Evolutionary conservation across 306 rosid species (phyloP).

Genomic region (Gillenia trifoliata): DNA sequence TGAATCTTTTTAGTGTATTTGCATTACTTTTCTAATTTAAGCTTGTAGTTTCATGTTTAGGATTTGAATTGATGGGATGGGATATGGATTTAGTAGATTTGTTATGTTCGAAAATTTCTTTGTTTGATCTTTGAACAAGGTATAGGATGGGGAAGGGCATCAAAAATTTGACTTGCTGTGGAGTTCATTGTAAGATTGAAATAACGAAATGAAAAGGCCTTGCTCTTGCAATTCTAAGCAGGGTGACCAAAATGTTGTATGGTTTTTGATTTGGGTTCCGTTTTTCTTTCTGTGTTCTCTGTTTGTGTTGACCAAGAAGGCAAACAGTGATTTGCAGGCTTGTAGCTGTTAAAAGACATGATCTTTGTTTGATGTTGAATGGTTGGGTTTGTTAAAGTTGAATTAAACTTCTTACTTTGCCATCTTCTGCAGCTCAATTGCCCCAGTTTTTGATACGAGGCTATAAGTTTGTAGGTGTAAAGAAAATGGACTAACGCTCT

Average conservation of each 20-base stretch:
- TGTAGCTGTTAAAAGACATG: background rate
- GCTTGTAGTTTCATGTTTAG: background rate
- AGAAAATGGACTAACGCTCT: constrained; percentile 30
- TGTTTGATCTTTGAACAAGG: constrained; percentile 15
- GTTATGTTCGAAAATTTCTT: background rate
- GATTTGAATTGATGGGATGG: constrained; percentile 17
- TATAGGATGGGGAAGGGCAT: constrained; percentile 8
- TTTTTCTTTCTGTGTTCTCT: background rate
- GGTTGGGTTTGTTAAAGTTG: background rate
- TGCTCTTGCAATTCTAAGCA: background rate
- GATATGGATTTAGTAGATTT: constrained; percentile 22
- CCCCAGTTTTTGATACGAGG: constrained; percentile 23
- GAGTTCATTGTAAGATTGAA: background rate
- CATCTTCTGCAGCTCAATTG: constrained; percentile 32
- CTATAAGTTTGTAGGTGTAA: constrained; percentile 17
- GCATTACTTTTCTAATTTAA: constrained; percentile 12
- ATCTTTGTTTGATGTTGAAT: background rate
- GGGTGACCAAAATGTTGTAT: background rate
- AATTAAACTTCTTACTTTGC: constrained; percentile 1
- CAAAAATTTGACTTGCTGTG: background rate
- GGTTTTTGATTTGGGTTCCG: background rate
- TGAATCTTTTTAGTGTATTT: constrained; percentile 9
- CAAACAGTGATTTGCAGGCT: background rate
- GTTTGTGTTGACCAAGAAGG: background rate
- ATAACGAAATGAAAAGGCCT: background rate